Evolutionary conservation across 495 filamentous ascomycete genomes (phyloP), one percentile per base, ranked within the genome.

Genomic region (Parathielavia appendiculata): DNA sequence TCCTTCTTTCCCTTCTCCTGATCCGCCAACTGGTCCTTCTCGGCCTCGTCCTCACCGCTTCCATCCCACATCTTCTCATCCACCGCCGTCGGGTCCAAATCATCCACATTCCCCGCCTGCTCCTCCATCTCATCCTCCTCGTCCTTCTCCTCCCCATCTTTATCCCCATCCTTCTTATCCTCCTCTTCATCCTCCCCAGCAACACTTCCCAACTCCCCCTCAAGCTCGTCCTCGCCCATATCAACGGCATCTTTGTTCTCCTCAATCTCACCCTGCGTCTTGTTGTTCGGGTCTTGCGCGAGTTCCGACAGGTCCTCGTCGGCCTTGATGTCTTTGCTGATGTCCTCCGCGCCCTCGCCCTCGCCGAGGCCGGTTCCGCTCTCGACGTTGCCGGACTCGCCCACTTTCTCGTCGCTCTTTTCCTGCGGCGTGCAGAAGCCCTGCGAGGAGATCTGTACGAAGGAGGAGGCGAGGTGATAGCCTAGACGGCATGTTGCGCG

Each of bases 51-150:
- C 50, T 90, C 86, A 17, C 80, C 83, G 44, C 82, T 83, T 10
- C 88, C 91, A 71, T 97, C 91, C 93, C 93, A 98, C 76, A 97
- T 86, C 75, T 97, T 97, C 73, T 98, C 93, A 69, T 98, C 93
- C 1, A 98, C 86, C 16, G 91, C 90, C 17, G 83, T 86, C 8
- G 89, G 85, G 62, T 95, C 91, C 19, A 95, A 76, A 62, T 92
- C 90, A 76, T 96, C 87, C 7, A 98, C 90, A 68, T 88, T 86
- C 6, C 91, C 95, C 10, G 85, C 79, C 73, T 96, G 88, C 65
- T 96, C 92, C 58, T 96, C 91, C 61, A 95, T 83, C 32, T 85
- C 81, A 19, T 86, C 82, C 22, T 77, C 81, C 13, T 80, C 79
- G 10, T 83, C 76, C 6, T 83, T 76, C 6, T 80, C 76, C 0